These are phyloP conservation scores for Primulina tabacum DNA, from an alignment of 257 asterid genomes.

Conservation along the genomic window DNA sequence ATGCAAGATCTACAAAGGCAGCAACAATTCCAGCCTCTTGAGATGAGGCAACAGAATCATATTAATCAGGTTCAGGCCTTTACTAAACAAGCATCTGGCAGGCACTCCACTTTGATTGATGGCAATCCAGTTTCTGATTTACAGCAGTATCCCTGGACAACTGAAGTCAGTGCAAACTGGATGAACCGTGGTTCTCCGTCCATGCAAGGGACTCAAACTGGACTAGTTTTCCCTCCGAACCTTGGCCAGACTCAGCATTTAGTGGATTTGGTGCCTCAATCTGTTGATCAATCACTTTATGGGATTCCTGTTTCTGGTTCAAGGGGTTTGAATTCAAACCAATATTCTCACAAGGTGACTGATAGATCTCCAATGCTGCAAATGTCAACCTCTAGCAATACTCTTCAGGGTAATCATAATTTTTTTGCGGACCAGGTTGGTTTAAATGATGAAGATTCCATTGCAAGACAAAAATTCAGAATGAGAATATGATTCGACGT, in stretches of 20 bases:
- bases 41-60: conserved; percentile 47
- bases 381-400: conserved; percentile 40
- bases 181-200: conserved; percentile 51
- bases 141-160: conserved; percentile 42
- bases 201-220: conserved; percentile 58
- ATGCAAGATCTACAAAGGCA: conserved; percentile 83
- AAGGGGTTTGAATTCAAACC: conserved; percentile 54
- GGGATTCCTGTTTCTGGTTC: conserved; percentile 84
- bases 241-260: conserved; percentile 47
- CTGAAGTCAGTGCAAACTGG: conserved; percentile 64
- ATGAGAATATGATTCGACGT: conserved; percentile 45
- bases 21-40: conserved; percentile 63
- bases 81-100: conserved; percentile 54
- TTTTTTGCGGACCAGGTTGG: conserved; percentile 45
- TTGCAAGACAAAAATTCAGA: conserved; percentile 48
- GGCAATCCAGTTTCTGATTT: conserved; percentile 51
- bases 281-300: conserved; percentile 76
- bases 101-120: conserved; percentile 46
- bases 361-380: conserved; percentile 57
- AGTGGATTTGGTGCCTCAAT: conserved; percentile 56
- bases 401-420: conserved; percentile 44
- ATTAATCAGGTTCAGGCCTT: conserved; percentile 42
- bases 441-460: conserved; percentile 39
- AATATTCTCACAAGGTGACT: conserved; percentile 49
- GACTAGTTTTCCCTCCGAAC: conserved; percentile 46